Conservation (phyloP, 148 eudicot species). For the Vaccinium darrowii region DNA sequence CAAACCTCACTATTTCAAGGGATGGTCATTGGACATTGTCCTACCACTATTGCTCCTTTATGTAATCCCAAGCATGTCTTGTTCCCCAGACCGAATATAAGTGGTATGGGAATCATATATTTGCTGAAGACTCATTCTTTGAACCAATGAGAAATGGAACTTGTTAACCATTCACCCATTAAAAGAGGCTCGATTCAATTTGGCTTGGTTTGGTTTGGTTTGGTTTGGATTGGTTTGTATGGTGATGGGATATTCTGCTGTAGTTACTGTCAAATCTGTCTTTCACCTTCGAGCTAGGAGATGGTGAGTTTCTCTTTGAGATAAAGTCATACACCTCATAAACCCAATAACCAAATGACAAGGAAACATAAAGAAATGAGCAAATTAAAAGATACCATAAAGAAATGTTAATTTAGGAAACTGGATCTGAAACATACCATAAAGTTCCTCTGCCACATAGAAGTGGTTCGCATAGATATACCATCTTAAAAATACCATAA, state of each 20-base stretch:
- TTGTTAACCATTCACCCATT: not conserved
- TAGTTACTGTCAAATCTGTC: not conserved
- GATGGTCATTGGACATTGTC: not conserved
- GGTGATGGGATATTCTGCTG: not conserved
- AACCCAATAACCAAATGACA: no score
- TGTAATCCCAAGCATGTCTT: not conserved
- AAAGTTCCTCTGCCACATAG: not conserved
- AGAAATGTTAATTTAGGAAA: not conserved
- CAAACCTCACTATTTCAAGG: not conserved
- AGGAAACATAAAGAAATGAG: no score
- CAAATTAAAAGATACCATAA: not conserved
- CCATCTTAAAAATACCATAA: not conserved
- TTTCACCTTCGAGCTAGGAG: not conserved
- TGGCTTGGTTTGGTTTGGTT: not conserved
- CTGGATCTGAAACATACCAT: not conserved
- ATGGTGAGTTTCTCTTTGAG: no score
- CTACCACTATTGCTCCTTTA: not conserved
- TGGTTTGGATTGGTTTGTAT: not conserved
- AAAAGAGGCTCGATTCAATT: no score
- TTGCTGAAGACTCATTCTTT: not conserved
- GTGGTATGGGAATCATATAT: not conserved
- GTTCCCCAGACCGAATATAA: not conserved
- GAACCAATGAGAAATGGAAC: not conserved
- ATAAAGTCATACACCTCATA: no score
- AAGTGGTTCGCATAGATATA: not conserved